Percentiles rank a stretch among this genome's conserved stretches.
These are phyloP conservation scores for Monosporascus cannonballus DNA, from an alignment of 2,329 filamentous ascomycete genomes.

Conservation along the genomic window DNA sequence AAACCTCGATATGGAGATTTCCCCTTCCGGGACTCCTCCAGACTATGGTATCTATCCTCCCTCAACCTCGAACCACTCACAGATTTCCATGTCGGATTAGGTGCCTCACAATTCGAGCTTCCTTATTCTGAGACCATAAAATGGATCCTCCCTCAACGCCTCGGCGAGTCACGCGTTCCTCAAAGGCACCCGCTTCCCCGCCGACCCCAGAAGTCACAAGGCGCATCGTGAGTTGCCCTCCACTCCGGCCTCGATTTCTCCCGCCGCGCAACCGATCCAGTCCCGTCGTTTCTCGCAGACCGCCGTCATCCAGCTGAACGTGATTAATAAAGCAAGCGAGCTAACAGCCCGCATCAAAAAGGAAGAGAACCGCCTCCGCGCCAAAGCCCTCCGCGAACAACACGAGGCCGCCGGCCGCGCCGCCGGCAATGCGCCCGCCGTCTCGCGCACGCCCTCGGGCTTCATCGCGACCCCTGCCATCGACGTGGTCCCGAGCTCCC, in stretches of 20 bases:
- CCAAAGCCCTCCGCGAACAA: conserved; percentile 78
- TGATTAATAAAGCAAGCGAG: no score
- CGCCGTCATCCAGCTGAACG: not conserved
- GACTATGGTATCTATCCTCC: no score
- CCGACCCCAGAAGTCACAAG: conserved; percentile 49
- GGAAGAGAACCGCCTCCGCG: conserved; percentile 83
- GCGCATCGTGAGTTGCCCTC: conserved; percentile 41
- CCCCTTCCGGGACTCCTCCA: not conserved
- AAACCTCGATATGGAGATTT: not conserved
- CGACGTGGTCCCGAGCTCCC: conserved; percentile 43
- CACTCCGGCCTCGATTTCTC: not conserved
- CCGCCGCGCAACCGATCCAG: no score
- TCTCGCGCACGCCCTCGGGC: conserved; percentile 53
- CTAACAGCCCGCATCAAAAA: conserved; percentile 26
- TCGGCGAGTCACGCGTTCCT: conserved; percentile 26
- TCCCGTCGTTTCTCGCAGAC: not conserved
- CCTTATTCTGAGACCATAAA: not conserved
- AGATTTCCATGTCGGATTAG: not conserved
- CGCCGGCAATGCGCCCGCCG: conserved; percentile 32
- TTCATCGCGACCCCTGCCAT: conserved; percentile 66
- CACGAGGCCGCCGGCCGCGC: conserved; percentile 57
- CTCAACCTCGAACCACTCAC: not conserved
- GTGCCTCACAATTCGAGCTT: not conserved
- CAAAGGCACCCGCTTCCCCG: conserved; percentile 33
- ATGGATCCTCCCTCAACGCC: conserved; percentile 47